phyloP scores from a whole-genome alignment of 768 basidiomycete genomes.

The Boletus rubroflammeus region DNA sequence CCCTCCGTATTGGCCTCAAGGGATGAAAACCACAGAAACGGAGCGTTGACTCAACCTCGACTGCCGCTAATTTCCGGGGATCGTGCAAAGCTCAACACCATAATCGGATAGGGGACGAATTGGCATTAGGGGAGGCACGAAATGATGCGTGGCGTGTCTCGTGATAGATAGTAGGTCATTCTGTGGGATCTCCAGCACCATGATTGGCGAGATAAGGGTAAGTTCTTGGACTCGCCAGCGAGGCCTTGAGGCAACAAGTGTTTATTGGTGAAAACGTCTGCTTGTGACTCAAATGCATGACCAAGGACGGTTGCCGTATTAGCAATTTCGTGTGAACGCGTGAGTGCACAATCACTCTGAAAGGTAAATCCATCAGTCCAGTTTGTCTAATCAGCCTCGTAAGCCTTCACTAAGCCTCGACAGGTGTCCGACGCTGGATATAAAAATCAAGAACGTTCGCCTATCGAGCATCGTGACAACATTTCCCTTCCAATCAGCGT shows the following conservation, averaged over 20 bases:
- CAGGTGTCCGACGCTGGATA: conserved; percentile 6
- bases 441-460: conserved; percentile 7
- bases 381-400: conserved; percentile 12
- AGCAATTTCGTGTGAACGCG: conserved; percentile 22
- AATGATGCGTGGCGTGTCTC: background rate
- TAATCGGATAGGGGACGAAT: background rate
- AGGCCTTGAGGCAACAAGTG: background rate
- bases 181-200: background rate
- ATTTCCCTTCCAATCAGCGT: conserved; percentile 3
- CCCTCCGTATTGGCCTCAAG: background rate
- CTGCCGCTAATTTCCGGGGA: background rate
- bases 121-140: background rate
- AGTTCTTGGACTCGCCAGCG: background rate
- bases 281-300: background rate
- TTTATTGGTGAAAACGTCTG: no score
- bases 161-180: background rate
- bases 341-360: conserved; percentile 20
- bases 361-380: conserved; percentile 18
- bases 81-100: background rate
- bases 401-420: conserved; percentile 2
- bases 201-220: background rate
- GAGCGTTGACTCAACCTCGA: background rate
- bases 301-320: background rate
- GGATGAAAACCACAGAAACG: background rate
- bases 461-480: background rate